Evolutionary conservation across 805 yeast genomes (phyloP).

Genomic region (Lachancea nothofagi): DNA sequence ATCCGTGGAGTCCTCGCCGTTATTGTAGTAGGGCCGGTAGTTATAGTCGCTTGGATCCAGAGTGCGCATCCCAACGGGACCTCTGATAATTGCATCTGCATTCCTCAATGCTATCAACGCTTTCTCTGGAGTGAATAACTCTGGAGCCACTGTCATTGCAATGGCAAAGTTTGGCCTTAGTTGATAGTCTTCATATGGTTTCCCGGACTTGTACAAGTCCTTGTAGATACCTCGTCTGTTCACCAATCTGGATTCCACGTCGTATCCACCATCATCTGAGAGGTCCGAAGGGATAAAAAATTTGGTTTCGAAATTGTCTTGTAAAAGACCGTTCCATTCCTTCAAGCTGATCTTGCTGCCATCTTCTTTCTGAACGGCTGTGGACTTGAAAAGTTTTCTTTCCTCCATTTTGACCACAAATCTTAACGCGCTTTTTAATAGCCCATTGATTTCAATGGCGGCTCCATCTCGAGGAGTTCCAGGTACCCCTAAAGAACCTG

Average conservation of each 20-base stretch:
- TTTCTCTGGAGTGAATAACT: conserved; percentile 58
- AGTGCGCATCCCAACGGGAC: conserved; percentile 88
- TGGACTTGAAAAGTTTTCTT: conserved; percentile 51
- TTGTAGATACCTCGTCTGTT: conserved; percentile 93
- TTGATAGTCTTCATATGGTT: conserved; percentile 90
- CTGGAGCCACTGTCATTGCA: conserved; percentile 94
- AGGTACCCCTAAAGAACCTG: conserved; percentile 85
- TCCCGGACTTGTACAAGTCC: conserved; percentile 75
- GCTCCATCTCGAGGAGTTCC: conserved; percentile 99
- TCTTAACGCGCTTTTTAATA: conserved; percentile 75
- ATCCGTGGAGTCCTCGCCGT: conserved; percentile 73
- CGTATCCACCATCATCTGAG: conserved; percentile 53
- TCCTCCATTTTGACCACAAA: conserved; percentile 61
- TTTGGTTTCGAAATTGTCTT: conserved; percentile 68
- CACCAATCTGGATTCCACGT: conserved; percentile 57
- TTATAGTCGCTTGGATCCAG: conserved; percentile 89
- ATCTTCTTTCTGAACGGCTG: conserved; percentile 51
- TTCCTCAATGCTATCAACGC: conserved; percentile 61
- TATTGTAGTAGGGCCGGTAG: conserved; percentile 83
- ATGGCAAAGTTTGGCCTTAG: conserved; percentile 87
- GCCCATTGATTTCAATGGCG: conserved; percentile 85
- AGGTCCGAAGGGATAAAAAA: conserved; percentile 70
- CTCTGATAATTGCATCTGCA: conserved; percentile 73
- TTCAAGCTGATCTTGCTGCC: conserved; percentile 52
- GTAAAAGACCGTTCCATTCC: conserved; percentile 70